Evolutionary conservation across 192 early-diverging fungal genomes (phyloP).

Genomic region (Coemansia sp.): DNA sequence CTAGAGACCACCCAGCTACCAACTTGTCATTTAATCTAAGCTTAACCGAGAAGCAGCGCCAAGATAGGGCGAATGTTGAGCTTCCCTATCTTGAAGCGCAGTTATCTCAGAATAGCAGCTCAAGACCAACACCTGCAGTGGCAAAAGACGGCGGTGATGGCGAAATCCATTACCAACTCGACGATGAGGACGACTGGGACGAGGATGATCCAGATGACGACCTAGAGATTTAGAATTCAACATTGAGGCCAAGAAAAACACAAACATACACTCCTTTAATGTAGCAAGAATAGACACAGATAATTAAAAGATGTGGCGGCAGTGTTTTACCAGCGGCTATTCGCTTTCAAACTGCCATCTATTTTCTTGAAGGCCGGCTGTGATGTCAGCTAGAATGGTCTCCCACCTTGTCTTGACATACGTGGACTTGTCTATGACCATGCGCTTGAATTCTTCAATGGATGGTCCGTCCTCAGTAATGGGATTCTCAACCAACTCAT

Average conservation of each 20-base stretch:
- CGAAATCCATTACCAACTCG: conserved; percentile 79
- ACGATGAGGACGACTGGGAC: conserved; percentile 87
- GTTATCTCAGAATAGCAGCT: conserved; percentile 1
- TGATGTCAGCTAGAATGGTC: conserved; percentile 86
- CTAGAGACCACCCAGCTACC: conserved; percentile 55
- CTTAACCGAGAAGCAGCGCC: conserved; percentile 80
- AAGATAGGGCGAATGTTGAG: conserved; percentile 69
- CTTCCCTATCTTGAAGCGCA: conserved; percentile 74
- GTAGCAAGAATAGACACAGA: neutral
- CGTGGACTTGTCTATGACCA: conserved; percentile 89
- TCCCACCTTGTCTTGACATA: conserved; percentile 89
- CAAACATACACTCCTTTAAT: neutral
- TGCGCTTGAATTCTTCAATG: conserved; percentile 78
- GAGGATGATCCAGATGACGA: conserved; percentile 91
- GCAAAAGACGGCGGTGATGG: conserved; percentile 7
- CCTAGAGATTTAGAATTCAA: conserved; percentile 65
- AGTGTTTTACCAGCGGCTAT: neutral
- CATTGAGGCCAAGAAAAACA: neutral
- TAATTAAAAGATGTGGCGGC: conserved; percentile 1
- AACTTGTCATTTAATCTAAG: conserved; percentile 82
- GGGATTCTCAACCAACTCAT: conserved; percentile 85
- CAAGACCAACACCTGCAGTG: neutral
- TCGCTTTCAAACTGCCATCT: conserved; percentile 72
- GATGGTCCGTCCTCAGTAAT: conserved; percentile 62
- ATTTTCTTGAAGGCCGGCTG: conserved; percentile 78